Evolutionary conservation across 208 protist species (phyloP).

Genomic region (Acanthamoeba triangularis): DNA sequence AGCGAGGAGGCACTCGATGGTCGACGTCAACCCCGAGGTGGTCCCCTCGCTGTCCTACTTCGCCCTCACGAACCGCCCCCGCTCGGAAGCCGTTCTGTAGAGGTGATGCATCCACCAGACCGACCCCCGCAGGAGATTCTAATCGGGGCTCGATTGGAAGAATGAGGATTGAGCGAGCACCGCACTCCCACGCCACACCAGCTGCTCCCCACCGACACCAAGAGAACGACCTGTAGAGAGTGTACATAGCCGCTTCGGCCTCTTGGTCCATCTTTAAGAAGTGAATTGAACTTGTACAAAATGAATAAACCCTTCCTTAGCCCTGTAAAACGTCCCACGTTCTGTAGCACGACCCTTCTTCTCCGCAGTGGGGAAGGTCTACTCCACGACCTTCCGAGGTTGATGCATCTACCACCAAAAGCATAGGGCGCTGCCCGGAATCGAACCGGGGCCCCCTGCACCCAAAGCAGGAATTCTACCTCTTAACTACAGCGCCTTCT

Average conservation of each 20-base stretch:
- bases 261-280: too few species aligned
- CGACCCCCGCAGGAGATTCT: neutral
- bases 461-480: slow-evolving; percentile 43
- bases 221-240: neutral
- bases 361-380: too few species aligned
- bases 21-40: neutral
- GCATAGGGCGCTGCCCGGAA: slow-evolving; percentile 16
- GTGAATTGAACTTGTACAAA: too few species aligned
- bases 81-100: slow-evolving; percentile 5
- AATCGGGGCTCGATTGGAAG: neutral
- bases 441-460: slow-evolving; percentile 35
- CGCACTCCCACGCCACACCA: neutral
- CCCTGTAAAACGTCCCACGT: too few species aligned
- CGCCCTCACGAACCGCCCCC: neutral
- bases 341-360: too few species aligned
- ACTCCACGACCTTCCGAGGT: too few species aligned
- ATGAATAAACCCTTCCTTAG: too few species aligned
- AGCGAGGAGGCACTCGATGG: neutral
- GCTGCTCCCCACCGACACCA: too few species aligned
- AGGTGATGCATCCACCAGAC: neutral
- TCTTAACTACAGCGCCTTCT: slow-evolving; percentile 36
- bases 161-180: too few species aligned
- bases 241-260: neutral
- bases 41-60: slow-evolving; percentile 1
- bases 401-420: neutral